Evolutionary conservation across 345 rosid genomes (phyloP).

Genomic region (Salix arbutifolia): DNA sequence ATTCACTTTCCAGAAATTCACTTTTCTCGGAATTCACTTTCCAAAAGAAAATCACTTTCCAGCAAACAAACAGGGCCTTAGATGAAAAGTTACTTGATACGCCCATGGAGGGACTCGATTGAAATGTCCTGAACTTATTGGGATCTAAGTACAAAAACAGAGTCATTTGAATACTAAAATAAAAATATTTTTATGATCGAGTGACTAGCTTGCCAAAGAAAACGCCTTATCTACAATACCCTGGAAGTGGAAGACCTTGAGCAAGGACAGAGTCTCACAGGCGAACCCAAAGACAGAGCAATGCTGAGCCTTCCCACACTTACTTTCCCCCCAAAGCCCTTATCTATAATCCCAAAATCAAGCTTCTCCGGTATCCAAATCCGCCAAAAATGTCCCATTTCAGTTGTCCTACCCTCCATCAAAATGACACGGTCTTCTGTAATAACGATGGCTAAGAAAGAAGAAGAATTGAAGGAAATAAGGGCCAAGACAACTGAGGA

Average conservation of each 20-base stretch:
- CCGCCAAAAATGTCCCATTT: constrained; percentile 30
- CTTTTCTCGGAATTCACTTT: no score
- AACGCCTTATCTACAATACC: not conserved
- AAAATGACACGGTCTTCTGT: constrained; percentile 23
- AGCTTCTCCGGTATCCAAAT: constrained; percentile 51
- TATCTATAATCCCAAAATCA: constrained; percentile 30
- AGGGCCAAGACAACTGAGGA: constrained; percentile 63
- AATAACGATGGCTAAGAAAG: constrained; percentile 83
- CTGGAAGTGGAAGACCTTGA: not conserved
- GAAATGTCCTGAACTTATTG: not conserved
- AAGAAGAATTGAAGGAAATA: constrained; percentile 71
- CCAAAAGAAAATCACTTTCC: no score
- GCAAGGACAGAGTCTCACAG: not conserved
- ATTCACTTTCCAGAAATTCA: no score
- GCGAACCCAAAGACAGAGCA: not conserved
- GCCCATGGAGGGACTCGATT: not conserved
- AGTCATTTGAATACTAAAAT: no score
- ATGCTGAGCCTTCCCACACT: constrained; percentile 59
- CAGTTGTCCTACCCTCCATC: constrained; percentile 13
- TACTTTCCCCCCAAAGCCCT: constrained; percentile 33
- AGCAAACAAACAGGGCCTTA: no score
- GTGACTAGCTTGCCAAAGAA: not conserved
- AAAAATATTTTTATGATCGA: not conserved
- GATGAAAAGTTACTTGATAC: no score
- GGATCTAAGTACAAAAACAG: not conserved